Evolutionary conservation across 257 asterid genomes (phyloP), one percentile per base, ranked within the genome.

Genomic region (Voacanga thouarsii): DNA sequence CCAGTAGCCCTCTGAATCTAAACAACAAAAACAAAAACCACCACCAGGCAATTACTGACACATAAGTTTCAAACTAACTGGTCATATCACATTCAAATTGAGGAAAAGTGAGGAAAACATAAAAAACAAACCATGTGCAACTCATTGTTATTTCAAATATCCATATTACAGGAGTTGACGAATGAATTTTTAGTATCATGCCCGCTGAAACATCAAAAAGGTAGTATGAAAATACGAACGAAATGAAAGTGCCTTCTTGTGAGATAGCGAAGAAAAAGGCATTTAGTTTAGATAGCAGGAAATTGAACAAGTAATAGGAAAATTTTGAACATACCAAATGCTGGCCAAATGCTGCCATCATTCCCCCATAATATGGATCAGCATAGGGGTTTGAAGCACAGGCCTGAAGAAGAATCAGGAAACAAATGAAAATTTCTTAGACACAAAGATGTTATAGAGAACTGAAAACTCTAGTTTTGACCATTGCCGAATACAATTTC

Each of bases 301-400:
- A 56, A 16, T 23, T 37, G 2, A 33, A 67, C 9, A 75, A 56
- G 49, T 64, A 49, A 49, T 41, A 68, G 41, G 14, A 37, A 66
- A 49, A 61, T 12, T 26, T 26, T 76, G 26, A 74, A 49, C 90
- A 57, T 90, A 91, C 97, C 96, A 90, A 81, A 74, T 93, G 96
- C 76, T 92, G 96, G 47, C 96, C 97, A 84, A 87, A 92, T 77
- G 92, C 86, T 74, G 94, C 88, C 89, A 92, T 68, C 91, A 91
- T 89, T 79, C 92, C 92, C 72, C 96, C 97, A 75, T 85, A 89
- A 83, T 81, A 89, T 47, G 89, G 89, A 80, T 90, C 92, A 39
- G 81, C 24, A 61, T 87, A 90, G 14, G 90, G 90, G 81, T 82
- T 83, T 63, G 94, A 49, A 33, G 89, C 90, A 77, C 89, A 87